phyloP scores from a whole-genome alignment of 202 grass and related monocot genomes.

The Elaeis oleifera region DNA sequence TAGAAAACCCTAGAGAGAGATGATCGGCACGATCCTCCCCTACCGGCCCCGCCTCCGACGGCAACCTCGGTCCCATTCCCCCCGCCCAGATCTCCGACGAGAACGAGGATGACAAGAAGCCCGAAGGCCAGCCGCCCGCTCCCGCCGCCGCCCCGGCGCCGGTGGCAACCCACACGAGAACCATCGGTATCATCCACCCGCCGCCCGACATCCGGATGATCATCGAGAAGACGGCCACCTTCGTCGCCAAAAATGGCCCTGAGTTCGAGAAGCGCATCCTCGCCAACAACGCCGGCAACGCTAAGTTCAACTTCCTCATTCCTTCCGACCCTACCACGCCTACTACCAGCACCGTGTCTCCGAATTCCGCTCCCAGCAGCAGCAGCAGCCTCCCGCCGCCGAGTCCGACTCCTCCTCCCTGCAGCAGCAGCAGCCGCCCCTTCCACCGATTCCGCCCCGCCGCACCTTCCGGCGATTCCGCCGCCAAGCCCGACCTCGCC shows the following conservation, averaged over 20 bases:
- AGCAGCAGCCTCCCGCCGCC: constrained; percentile 1
- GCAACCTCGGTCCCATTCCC: constrained; percentile 16
- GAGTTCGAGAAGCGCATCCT: no score
- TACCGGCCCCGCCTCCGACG: constrained; percentile 38
- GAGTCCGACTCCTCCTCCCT: background rate
- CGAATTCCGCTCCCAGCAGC: constrained; percentile 35
- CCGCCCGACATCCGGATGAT: constrained; percentile 77
- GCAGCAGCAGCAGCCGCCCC: constrained; percentile 7
- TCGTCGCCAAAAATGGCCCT: constrained; percentile 34
- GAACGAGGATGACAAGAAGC: constrained; percentile 6
- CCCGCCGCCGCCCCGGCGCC: constrained; percentile 29
- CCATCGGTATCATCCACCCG: constrained; percentile 89
- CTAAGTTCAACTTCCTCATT: no score
- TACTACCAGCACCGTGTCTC: constrained; percentile 58
- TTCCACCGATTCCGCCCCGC: background rate
- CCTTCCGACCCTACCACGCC: no score
- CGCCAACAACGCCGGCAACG: no score
- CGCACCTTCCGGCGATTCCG: no score
- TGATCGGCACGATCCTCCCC: constrained; percentile 39
- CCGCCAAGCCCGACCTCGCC: no score
- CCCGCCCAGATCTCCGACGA: constrained; percentile 4
- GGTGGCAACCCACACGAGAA: constrained; percentile 60
- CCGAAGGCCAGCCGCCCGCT: background rate
- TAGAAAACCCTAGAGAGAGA: constrained; percentile 1
- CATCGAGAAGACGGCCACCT: constrained; percentile 83